These are phyloP conservation scores for Cladophialophora psammophila DNA, from an alignment of 2,329 filamentous ascomycete genomes.

Conservation along the genomic window DNA sequence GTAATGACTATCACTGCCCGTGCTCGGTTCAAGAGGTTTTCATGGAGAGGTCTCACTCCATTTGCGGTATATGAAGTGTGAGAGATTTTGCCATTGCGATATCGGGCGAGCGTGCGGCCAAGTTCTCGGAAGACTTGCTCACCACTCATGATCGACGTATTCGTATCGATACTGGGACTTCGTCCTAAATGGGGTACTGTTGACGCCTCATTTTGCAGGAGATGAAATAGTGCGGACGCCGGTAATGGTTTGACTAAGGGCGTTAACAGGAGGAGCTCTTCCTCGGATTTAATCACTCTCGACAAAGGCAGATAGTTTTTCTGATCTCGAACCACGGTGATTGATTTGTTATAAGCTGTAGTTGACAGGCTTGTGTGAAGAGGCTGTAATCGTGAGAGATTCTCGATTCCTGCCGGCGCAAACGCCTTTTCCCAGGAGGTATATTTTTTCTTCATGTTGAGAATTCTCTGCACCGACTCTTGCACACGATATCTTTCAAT, in stretches of 20 bases:
- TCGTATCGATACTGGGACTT: conserved; percentile 62
- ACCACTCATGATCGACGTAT: conserved; percentile 79
- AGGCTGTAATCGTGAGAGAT: conserved; percentile 81
- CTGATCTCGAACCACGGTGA: conserved; percentile 90
- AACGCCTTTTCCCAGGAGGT: conserved; percentile 91
- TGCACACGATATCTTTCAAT: conserved; percentile 81
- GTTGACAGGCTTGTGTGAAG: conserved; percentile 82
- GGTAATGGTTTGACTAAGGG: conserved; percentile 91
- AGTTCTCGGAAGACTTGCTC: conserved; percentile 92
- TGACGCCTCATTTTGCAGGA: conserved; percentile 51
- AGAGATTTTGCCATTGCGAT: conserved; percentile 82
- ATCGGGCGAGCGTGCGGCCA: conserved; percentile 83
- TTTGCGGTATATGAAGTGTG: conserved; percentile 97
- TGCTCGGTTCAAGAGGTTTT: conserved; percentile 87
- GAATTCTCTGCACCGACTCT: conserved; percentile 78
- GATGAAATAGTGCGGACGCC: conserved; percentile 82
- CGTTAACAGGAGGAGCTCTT: conserved; percentile 88
- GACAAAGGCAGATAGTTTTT: conserved; percentile 83
- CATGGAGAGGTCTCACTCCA: conserved; percentile 88
- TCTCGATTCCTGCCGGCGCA: conserved; percentile 79
- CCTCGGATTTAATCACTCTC: conserved; percentile 79
- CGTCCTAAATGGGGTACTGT: conserved; percentile 40
- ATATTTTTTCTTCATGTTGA: conserved; percentile 81
- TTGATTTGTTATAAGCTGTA: conserved; percentile 88
- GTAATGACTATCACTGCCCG: conserved; percentile 90